Conservation (phyloP, 2,329 filamentous ascomycete species). For the Albophoma yamanashiensis region DNA sequence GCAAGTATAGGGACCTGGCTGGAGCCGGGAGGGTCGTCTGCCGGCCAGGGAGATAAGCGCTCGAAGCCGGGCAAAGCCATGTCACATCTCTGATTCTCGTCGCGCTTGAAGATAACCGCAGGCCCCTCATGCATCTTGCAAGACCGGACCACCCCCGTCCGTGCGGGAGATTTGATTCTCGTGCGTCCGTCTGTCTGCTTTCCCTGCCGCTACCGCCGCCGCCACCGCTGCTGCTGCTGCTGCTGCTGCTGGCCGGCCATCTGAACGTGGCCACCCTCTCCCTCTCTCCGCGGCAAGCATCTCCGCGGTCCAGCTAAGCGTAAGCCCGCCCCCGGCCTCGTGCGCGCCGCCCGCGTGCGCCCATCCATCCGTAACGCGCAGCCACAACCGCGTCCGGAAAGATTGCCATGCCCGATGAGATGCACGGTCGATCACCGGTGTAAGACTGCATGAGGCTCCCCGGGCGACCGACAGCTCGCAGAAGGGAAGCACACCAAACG, state of each 20-base stretch:
- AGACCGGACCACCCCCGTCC: not conserved
- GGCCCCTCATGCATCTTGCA: not conserved
- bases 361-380: not conserved
- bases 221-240: too few relatives aligned
- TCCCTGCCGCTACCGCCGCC: not conserved
- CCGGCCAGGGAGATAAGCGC: not conserved
- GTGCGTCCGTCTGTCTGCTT: not conserved
- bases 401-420: not conserved
- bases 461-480: conserved; percentile 3
- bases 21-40: not conserved
- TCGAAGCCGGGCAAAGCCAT: not conserved
- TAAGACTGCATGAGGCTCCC: conserved; percentile 6
- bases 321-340: not conserved
- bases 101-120: not conserved
- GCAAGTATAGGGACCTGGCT: not conserved
- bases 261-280: not conserved
- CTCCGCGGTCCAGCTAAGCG: not conserved
- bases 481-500: not conserved
- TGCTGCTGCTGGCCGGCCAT: not conserved
- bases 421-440: conserved; percentile 14
- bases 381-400: not conserved
- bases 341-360: too few relatives aligned
- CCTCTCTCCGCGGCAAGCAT: not conserved
- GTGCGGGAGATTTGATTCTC: not conserved
- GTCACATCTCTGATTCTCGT: not conserved